A percentile compares a stretch with the other conserved stretches of the same genome.
These are phyloP conservation scores for Blyttiomyces sp. DNA, from an alignment of 371 early-diverging fungal genomes.

Conservation along the genomic window DNA sequence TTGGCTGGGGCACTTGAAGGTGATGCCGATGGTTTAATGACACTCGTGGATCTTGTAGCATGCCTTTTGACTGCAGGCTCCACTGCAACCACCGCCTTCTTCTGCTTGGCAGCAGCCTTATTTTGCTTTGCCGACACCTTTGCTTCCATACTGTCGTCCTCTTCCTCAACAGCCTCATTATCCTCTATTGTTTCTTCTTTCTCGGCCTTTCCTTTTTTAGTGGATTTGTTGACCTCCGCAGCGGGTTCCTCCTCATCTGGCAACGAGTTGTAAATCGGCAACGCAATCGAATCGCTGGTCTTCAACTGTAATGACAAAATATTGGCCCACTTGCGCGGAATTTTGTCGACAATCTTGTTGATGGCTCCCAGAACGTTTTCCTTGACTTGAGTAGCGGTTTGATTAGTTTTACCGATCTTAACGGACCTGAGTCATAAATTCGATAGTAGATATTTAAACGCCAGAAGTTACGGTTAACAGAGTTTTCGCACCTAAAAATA, in stretches of 20 bases:
- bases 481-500: background rate
- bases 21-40: background rate
- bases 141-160: background rate
- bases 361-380: conserved; percentile 73
- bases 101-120: background rate
- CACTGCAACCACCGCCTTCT: background rate
- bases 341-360: conserved; percentile 52
- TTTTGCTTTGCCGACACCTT: background rate
- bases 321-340: conserved; percentile 73
- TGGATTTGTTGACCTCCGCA: background rate
- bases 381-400: conserved; percentile 57
- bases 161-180: background rate
- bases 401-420: conserved; percentile 65
- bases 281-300: conserved; percentile 68
- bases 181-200: background rate
- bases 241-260: conserved; percentile 21
- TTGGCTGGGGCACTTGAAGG: background rate
- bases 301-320: conserved; percentile 79
- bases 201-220: background rate
- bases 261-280: conserved; percentile 70
- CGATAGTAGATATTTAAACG: background rate
- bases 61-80: background rate
- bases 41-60: background rate
- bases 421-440: conserved; percentile 38
- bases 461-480: background rate